Base-by-base conservation (phyloP, 441 rosid genomes). In the Dalechampia spathulata region DNA sequence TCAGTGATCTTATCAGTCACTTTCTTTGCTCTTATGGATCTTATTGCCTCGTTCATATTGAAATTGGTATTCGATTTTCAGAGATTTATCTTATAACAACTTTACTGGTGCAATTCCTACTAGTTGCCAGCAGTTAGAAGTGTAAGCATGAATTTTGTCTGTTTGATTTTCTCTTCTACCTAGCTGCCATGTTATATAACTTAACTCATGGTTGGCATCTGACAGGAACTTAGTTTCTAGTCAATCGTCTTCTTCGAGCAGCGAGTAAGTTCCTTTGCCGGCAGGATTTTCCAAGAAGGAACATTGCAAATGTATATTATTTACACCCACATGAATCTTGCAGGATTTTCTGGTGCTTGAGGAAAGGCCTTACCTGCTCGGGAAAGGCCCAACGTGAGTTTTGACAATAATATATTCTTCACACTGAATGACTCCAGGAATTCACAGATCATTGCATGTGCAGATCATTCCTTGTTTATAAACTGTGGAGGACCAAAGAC, bases 41-140 rank as follows among this genome's bases (percentile, higher is more conserved):
- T n/a, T n/a, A n/a, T n/a, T n/a, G n/a, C 34, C 8, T 30, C 8
- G 8, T 30, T 30, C 4, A 30, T 30, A 36, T 13, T 36, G 7
- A 36, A 36, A 36, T n/a, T 36, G 39, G 2, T 5, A 4, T 36
- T 5, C 20, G 27, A 45, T 14, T 55, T 68, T 52, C 86, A 93
- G 99, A 9, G 99, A 93, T 72, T 66, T 89, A 52, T 93, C 99
- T 52, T 82, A 85, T 74, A 93, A 93, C 82, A 81, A 83, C 61
- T 93, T 93, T 68, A 79, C 81, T 0, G 65, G 63, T 40, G 44
- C 83, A 41, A 39, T 70, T 60, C 0, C 49, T n/a, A 0, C 20
- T 16, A 63, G 78, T 69, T 93, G 97, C 70, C 66, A 19, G 22
- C 62, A 64, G 63, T 21, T 57, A 6, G 5, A 10, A 14, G 71